These are phyloP conservation scores for Limtongia smithiae DNA, from an alignment of 805 yeast species.

Conservation along the genomic window DNA sequence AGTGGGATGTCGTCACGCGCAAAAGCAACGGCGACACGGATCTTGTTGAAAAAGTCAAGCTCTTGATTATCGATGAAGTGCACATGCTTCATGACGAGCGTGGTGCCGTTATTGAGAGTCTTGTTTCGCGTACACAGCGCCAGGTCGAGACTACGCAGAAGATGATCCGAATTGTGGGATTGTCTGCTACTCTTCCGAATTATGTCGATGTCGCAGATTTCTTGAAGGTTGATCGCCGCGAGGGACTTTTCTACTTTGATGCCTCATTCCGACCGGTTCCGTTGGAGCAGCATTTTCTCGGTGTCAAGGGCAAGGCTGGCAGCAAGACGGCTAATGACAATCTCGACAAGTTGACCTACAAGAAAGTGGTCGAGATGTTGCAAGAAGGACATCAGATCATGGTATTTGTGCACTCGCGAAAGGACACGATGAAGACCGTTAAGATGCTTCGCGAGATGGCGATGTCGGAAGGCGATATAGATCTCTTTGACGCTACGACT, in stretches of 20 bases:
- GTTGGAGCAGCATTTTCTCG: constrained; percentile 77
- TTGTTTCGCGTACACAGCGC: constrained; percentile 88
- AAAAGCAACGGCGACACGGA: constrained; percentile 88
- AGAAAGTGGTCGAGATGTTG: constrained; percentile 66
- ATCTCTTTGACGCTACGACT: constrained; percentile 44
- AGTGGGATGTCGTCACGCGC: constrained; percentile 97
- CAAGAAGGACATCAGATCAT: constrained; percentile 66
- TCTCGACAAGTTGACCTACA: constrained; percentile 71
- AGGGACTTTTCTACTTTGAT: constrained; percentile 93
- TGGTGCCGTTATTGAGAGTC: constrained; percentile 94
- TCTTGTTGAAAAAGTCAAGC: constrained; percentile 74
- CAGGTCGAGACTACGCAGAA: constrained; percentile 94
- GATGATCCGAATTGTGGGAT: constrained; percentile 88
- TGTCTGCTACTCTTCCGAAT: constrained; percentile 92
- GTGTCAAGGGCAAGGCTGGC: constrained; percentile 84
- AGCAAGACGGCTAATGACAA: constrained; percentile 52
- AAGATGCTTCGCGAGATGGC: constrained; percentile 68
- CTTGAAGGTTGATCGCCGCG: constrained; percentile 73
- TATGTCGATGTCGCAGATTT: constrained; percentile 93
- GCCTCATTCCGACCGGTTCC: constrained; percentile 93
- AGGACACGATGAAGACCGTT: constrained; percentile 85
- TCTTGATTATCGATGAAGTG: constrained; percentile 91
- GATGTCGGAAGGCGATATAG: constrained; percentile 53
- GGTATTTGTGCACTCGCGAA: constrained; percentile 95
- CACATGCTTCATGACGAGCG: constrained; percentile 95